Evolutionary conservation across 768 basidiomycete genomes (phyloP).

Genomic region (Mycena capillaripes): DNA sequence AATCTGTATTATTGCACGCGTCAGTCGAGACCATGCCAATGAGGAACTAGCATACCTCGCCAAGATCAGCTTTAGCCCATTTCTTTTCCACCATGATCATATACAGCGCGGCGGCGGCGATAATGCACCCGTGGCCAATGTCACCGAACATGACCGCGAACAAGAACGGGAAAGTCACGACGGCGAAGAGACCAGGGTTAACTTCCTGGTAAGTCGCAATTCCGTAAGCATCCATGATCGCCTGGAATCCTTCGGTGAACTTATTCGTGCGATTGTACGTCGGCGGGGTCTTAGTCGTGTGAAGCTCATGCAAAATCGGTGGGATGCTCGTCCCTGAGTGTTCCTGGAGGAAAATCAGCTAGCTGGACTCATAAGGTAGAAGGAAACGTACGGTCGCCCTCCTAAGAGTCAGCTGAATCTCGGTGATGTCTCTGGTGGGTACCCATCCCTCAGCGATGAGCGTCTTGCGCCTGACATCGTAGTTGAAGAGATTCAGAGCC

Average conservation of each 20-base stretch:
- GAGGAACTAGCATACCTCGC: slow-evolving; percentile 66
- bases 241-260: slow-evolving; percentile 97
- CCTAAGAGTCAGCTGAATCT: slow-evolving; percentile 88
- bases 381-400: slow-evolving; percentile 82
- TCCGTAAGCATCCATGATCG: slow-evolving; percentile 98
- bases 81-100: slow-evolving; percentile 93
- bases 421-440: slow-evolving; percentile 90
- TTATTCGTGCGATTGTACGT: slow-evolving; percentile 96
- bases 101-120: slow-evolving; percentile 78
- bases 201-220: slow-evolving; percentile 95
- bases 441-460: slow-evolving; percentile 98
- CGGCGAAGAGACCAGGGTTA: slow-evolving; percentile 94
- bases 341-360: slow-evolving; percentile 60
- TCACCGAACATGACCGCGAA: slow-evolving; percentile 99
- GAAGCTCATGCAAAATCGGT: slow-evolving; percentile 92
- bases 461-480: slow-evolving; percentile 94
- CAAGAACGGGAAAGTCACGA: slow-evolving; percentile 96
- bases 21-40: slow-evolving; percentile 16
- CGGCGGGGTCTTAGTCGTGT: slow-evolving; percentile 92
- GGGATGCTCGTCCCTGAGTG: slow-evolving; percentile 94
- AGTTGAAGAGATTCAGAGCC: slow-evolving; percentile 95
- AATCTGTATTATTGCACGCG: slow-evolving; percentile 65
- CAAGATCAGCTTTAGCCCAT: slow-evolving; percentile 79
- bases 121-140: slow-evolving; percentile 94
- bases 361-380: neutral